A percentile compares a stretch with the other conserved stretches of the same genome.
phyloP scores from a whole-genome alignment of 2,329 filamentous ascomycete species.

The Sporothrix luriei region DNA sequence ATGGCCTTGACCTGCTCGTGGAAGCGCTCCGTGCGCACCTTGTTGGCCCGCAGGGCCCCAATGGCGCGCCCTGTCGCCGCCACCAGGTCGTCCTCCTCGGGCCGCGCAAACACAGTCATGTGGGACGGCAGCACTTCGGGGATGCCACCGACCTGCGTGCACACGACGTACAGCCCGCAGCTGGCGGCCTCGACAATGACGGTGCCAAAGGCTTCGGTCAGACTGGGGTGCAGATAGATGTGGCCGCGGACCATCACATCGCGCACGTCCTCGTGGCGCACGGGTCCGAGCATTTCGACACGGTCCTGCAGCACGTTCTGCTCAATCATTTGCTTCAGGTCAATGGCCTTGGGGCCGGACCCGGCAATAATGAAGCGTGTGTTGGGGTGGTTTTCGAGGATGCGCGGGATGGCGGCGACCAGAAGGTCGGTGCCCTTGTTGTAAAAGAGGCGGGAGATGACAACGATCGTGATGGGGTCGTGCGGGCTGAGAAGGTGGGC shows the following conservation, averaged over 20 bases:
- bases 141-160: constrained; percentile 93
- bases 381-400: constrained; percentile 85
- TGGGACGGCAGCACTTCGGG: constrained; percentile 93
- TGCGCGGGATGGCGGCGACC: constrained; percentile 93
- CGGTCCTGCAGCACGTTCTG: constrained; percentile 90
- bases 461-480: constrained; percentile 92
- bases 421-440: constrained; percentile 97
- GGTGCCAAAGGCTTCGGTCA: constrained; percentile 96
- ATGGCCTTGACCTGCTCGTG: constrained; percentile 97
- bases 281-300: constrained; percentile 86
- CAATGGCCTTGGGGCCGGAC: constrained; percentile 93
- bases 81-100: constrained; percentile 94
- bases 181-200: constrained; percentile 97
- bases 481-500: constrained; percentile 74
- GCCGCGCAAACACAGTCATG: constrained; percentile 97
- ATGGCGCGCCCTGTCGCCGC: constrained; percentile 88
- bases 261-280: constrained; percentile 93
- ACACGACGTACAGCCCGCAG: constrained; percentile 94
- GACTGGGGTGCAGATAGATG: constrained; percentile 91
- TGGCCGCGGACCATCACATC: constrained; percentile 97
- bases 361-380: constrained; percentile 97
- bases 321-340: constrained; percentile 97
- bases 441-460: constrained; percentile 96
- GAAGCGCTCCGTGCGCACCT: constrained; percentile 87
- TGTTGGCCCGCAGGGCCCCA: constrained; percentile 78